phyloP scores from a whole-genome alignment of 495 filamentous ascomycete genomes.

The Staphylotrichum longicolle region DNA sequence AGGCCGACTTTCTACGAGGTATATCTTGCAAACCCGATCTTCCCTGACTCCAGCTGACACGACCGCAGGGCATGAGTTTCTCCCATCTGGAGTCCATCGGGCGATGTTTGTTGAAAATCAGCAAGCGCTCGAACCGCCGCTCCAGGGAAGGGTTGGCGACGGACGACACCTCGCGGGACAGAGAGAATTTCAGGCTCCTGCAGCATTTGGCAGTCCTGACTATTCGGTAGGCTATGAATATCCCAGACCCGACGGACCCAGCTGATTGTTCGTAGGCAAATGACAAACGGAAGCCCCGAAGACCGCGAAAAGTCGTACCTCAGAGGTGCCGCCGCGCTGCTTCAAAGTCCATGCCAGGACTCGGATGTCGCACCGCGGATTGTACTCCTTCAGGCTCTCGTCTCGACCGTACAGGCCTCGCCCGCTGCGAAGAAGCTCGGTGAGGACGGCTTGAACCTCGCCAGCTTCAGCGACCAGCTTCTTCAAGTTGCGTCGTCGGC shows the following conservation, averaged over 20 bases:
- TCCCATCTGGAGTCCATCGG: slow-evolving; percentile 29
- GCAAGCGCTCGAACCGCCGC: slow-evolving; percentile 18
- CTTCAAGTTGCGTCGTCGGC: slow-evolving; percentile 13
- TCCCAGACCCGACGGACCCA: not conserved
- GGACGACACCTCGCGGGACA: slow-evolving; percentile 13
- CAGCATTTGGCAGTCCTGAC: slow-evolving; percentile 32
- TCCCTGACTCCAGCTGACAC: slow-evolving; percentile 4
- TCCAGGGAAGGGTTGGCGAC: slow-evolving; percentile 15
- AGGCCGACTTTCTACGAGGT: slow-evolving; percentile 51
- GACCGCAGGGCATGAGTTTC: slow-evolving; percentile 31
- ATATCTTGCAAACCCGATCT: not conserved
- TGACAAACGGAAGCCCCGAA: slow-evolving; percentile 34
- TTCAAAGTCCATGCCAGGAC: slow-evolving; percentile 29
- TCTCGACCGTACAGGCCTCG: slow-evolving; percentile 18
- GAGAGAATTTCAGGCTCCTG: slow-evolving; percentile 28
- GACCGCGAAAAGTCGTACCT: slow-evolving; percentile 38
- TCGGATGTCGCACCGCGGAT: slow-evolving; percentile 23
- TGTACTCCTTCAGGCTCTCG: slow-evolving; percentile 25
- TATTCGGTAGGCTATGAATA: slow-evolving; percentile 28
- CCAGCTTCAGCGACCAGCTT: slow-evolving; percentile 18
- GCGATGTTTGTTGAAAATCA: slow-evolving; percentile 19
- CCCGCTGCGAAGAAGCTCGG: slow-evolving; percentile 19
- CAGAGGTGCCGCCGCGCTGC: slow-evolving; percentile 24
- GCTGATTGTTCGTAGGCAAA: slow-evolving; percentile 33
- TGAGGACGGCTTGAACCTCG: slow-evolving; percentile 20